Evolutionary conservation across 495 filamentous ascomycete species (phyloP).

Genomic region (Chaetomium cochliodes): DNA sequence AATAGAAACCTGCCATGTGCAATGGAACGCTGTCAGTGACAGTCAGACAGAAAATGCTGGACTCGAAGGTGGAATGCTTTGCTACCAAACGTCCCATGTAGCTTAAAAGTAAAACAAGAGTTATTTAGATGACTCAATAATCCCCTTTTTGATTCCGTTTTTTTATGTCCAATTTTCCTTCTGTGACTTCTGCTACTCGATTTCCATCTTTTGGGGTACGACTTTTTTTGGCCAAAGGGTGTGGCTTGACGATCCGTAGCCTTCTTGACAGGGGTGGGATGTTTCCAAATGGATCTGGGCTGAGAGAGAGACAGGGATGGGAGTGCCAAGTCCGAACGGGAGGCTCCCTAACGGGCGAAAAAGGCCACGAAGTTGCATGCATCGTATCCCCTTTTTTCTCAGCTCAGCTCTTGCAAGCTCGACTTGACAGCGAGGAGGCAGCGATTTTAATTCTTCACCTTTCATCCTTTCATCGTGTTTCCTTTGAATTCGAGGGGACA

Average conservation of each 20-base stretch:
- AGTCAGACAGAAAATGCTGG: no score
- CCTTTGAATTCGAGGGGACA: constrained; percentile 22
- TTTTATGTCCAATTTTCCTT: no score
- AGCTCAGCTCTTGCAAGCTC: constrained; percentile 30
- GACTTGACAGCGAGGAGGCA: constrained; percentile 23
- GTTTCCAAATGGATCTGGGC: background rate
- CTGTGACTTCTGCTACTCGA: no score
- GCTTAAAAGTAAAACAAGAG: no score
- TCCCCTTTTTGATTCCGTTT: no score
- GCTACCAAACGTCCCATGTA: no score
- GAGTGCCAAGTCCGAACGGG: constrained; percentile 25
- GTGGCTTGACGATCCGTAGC: constrained; percentile 4
- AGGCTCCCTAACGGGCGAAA: constrained; percentile 21
- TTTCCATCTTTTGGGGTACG: no score
- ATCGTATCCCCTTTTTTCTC: constrained; percentile 30
- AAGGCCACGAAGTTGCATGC: constrained; percentile 34
- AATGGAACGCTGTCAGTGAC: background rate
- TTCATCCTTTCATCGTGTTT: constrained; percentile 22
- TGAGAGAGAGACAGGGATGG: constrained; percentile 10
- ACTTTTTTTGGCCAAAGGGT: no score
- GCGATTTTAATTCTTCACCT: constrained; percentile 22
- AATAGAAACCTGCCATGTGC: background rate
- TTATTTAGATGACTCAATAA: no score
- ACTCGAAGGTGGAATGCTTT: no score
- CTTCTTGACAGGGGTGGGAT: background rate